Evolutionary conservation across 1,284 basidiomycete species (phyloP).

Genomic region (Neolentinus lepideus): DNA sequence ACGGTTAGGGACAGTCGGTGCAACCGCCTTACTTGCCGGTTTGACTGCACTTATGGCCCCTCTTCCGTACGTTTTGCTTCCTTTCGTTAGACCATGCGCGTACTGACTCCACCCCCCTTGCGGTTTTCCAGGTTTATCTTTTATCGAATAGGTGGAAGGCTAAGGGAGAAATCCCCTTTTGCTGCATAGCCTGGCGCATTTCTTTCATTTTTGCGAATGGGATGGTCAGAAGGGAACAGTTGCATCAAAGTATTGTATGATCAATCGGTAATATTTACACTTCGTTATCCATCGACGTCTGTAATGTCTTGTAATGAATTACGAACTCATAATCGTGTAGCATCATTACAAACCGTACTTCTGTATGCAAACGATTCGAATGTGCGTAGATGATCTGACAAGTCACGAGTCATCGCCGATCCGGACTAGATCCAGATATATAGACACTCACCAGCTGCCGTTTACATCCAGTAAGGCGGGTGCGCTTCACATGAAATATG

Average conservation of each 20-base stretch:
- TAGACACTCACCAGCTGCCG: too few relatives aligned
- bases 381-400: too few relatives aligned
- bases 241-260: not conserved
- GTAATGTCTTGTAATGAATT: too few relatives aligned
- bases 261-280: too few relatives aligned
- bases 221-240: not conserved
- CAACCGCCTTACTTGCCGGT: constrained; percentile 40
- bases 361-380: too few relatives aligned
- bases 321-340: too few relatives aligned
- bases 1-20: constrained; percentile 38
- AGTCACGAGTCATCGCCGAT: too few relatives aligned
- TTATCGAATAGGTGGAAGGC: constrained; percentile 21
- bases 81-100: not conserved
- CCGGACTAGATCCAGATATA: too few relatives aligned
- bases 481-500: too few relatives aligned
- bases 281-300: too few relatives aligned
- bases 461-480: too few relatives aligned
- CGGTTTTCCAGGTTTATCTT: constrained; percentile 13
- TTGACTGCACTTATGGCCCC: constrained; percentile 38
- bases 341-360: too few relatives aligned
- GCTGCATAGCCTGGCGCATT: not conserved
- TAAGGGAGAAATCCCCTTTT: constrained; percentile 20
- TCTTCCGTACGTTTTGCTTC: constrained; percentile 27
- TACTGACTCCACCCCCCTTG: constrained; percentile 1
- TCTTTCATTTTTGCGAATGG: not conserved